These are phyloP conservation scores for Guyanaporus albipodus DNA, from an alignment of 768 basidiomycete genomes.

Conservation along the genomic window DNA sequence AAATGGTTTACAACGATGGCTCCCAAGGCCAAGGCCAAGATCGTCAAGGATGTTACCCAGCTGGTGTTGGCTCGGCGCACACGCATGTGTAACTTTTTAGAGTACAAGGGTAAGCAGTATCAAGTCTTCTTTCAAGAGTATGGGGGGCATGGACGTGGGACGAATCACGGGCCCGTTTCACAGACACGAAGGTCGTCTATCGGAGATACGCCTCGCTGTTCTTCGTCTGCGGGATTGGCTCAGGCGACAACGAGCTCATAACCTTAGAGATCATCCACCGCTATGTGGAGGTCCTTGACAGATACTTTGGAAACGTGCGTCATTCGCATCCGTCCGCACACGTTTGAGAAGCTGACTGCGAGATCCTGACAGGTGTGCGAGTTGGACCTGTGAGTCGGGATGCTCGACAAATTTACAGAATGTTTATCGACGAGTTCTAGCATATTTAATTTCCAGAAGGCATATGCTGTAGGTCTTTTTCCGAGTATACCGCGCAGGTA, in stretches of 20 bases:
- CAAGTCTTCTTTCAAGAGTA: neutral
- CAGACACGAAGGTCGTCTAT: slow-evolving; percentile 88
- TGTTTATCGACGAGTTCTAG: slow-evolving; percentile 36
- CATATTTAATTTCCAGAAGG: slow-evolving; percentile 98
- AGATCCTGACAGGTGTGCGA: slow-evolving; percentile 68
- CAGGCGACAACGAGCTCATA: slow-evolving; percentile 85
- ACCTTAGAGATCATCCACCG: slow-evolving; percentile 92
- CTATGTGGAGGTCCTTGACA: slow-evolving; percentile 83
- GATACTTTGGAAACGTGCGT: slow-evolving; percentile 50
- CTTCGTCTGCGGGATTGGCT: slow-evolving; percentile 86
- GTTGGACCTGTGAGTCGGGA: slow-evolving; percentile 70
- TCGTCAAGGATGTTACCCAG: slow-evolving; percentile 94
- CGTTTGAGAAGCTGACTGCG: neutral
- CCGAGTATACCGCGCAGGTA: neutral
- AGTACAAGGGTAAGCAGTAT: slow-evolving; percentile 78
- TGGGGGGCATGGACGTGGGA: neutral
- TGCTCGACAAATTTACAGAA: neutral
- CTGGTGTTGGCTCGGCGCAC: slow-evolving; percentile 84
- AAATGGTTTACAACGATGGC: slow-evolving; percentile 94
- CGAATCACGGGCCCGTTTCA: neutral
- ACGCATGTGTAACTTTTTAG: slow-evolving; percentile 93
- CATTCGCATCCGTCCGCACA: neutral
- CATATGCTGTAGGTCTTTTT: slow-evolving; percentile 62
- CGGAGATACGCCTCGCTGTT: slow-evolving; percentile 93
- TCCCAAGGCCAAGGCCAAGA: slow-evolving; percentile 79